A percentile compares a stretch with the other conserved stretches of the same genome.
These are phyloP conservation scores for Senecio squalidus DNA, from an alignment of 140 eudicot species.

Conservation along the genomic window DNA sequence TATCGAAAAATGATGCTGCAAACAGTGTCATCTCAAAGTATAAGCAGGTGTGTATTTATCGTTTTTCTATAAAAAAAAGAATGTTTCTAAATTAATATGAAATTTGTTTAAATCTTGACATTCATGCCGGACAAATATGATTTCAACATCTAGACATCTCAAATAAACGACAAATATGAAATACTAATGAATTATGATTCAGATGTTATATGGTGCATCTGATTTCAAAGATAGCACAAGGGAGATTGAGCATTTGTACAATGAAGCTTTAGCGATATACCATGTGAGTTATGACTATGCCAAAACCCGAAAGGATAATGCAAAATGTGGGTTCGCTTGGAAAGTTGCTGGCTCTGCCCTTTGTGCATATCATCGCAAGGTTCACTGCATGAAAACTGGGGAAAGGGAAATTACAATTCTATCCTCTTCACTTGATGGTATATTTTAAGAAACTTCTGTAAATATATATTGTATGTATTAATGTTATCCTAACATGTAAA, in stretches of 20 bases:
- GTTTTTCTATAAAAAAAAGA: too few species aligned
- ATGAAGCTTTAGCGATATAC: conserved; percentile 63
- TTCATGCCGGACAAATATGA: neutral
- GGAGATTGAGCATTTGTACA: conserved; percentile 31
- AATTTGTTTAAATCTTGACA: neutral
- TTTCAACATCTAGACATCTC: neutral
- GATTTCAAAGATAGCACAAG: conserved; percentile 40
- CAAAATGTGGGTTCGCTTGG: conserved; percentile 67
- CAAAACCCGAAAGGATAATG: neutral
- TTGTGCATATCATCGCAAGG: conserved; percentile 22
- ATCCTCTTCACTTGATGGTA: conserved; percentile 16
- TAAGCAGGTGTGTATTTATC: conserved; percentile 35
- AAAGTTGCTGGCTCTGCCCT: conserved; percentile 69
- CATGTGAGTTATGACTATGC: conserved; percentile 50
- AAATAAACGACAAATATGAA: neutral
- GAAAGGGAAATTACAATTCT: conserved; percentile 19
- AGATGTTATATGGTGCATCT: conserved; percentile 46
- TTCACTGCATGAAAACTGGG: conserved; percentile 13
- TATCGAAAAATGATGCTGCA: conserved; percentile 28
- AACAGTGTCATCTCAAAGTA: conserved; percentile 39
- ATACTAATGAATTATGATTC: conserved; percentile 14
- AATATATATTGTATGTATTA: too few species aligned
- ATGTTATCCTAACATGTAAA: too few species aligned
- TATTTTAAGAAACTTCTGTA: conserved; percentile 11
- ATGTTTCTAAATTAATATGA: neutral